These are phyloP conservation scores for Lentinula aciculospora DNA, from an alignment of 768 basidiomycete species.

Conservation along the genomic window DNA sequence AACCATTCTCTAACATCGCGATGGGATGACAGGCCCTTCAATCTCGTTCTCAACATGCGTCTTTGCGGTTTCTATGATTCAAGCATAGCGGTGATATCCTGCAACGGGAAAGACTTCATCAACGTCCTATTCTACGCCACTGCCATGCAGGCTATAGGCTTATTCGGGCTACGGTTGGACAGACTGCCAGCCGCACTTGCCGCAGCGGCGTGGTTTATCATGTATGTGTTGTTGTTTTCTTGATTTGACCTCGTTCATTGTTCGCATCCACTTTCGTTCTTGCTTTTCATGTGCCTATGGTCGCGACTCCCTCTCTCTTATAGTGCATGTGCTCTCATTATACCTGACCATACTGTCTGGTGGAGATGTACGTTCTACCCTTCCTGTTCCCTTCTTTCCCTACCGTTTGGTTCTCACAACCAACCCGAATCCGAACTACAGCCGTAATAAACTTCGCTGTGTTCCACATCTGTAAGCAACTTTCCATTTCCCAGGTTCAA, in stretches of 20 bases:
- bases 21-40: slow-evolving; percentile 17
- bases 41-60: slow-evolving; percentile 24
- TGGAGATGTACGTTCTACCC: slow-evolving; percentile 11
- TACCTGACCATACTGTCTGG: slow-evolving; percentile 12
- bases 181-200: slow-evolving; percentile 39
- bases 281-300: background rate
- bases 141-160: slow-evolving; percentile 36
- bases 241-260: too few species aligned
- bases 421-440: slow-evolving; percentile 14
- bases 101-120: slow-evolving; percentile 43
- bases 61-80: slow-evolving; percentile 15
- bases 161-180: slow-evolving; percentile 45
- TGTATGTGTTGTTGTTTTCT: slow-evolving; percentile 18
- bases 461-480: slow-evolving; percentile 39
- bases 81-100: slow-evolving; percentile 9
- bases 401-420: background rate
- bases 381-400: background rate
- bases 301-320: background rate
- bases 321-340: slow-evolving; percentile 7
- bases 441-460: slow-evolving; percentile 45
- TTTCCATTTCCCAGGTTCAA: background rate
- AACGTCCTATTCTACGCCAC: slow-evolving; percentile 33
- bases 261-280: background rate
- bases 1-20: background rate
- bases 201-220: slow-evolving; percentile 28